phyloP scores from a whole-genome alignment of 1,284 basidiomycete genomes.

The Neonothopanus nambi region DNA sequence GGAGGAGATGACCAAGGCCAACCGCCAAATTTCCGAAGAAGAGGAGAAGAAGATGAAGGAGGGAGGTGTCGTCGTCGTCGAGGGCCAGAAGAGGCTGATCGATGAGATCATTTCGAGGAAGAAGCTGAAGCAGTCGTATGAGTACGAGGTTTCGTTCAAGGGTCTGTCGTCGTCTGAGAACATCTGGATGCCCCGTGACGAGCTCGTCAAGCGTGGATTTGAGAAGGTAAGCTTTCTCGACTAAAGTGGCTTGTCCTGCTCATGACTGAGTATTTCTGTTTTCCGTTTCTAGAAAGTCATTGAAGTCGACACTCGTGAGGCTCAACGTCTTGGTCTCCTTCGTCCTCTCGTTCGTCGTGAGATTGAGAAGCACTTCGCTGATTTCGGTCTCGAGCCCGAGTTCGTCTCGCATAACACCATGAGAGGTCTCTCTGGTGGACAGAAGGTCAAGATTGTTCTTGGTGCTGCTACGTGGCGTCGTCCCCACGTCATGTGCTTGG shows the following conservation, averaged over 20 bases:
- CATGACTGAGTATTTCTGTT: conserved; percentile 18
- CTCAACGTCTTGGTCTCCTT: conserved; percentile 93
- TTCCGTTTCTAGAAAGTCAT: conserved; percentile 72
- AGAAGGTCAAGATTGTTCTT: conserved; percentile 99
- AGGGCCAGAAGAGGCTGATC: conserved; percentile 93
- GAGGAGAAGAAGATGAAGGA: conserved; percentile 98
- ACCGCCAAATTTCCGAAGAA: conserved; percentile 84
- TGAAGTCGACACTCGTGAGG: conserved; percentile 96
- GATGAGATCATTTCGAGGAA: conserved; percentile 91
- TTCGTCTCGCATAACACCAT: conserved; percentile 97
- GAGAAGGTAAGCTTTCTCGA: conserved; percentile 76
- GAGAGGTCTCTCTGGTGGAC: conserved; percentile 97
- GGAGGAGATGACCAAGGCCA: conserved; percentile 94
- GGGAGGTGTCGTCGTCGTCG: conserved; percentile 81
- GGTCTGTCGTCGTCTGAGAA: conserved; percentile 91
- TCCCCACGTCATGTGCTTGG: conserved; percentile 96
- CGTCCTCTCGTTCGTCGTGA: conserved; percentile 96
- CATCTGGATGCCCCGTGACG: conserved; percentile 95
- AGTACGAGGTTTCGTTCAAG: conserved; percentile 97
- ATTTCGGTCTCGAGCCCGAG: conserved; percentile 95
- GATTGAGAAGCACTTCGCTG: conserved; percentile 97
- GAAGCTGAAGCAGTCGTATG: conserved; percentile 99
- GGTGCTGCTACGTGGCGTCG: conserved; percentile 98
- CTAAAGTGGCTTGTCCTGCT: not conserved
- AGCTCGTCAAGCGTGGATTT: conserved; percentile 95